phyloP scores from a whole-genome alignment of 176 grass and related monocot species.

The Typha latifolia region DNA sequence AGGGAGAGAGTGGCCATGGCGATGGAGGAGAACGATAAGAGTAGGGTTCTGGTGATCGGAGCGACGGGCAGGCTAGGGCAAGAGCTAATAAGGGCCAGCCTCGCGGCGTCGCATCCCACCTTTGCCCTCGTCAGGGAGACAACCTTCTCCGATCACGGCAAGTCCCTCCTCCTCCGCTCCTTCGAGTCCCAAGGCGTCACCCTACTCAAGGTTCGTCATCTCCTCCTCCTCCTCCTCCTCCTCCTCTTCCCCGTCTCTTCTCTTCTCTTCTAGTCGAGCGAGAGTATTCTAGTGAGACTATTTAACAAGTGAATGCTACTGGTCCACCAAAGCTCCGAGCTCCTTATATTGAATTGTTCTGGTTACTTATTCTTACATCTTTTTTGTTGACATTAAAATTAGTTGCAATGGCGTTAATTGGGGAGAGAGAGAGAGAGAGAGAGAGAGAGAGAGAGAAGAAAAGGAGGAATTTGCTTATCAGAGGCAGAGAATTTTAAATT shows the following conservation, averaged over 20 bases:
- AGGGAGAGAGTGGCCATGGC: background rate
- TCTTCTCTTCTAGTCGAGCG: too few species aligned
- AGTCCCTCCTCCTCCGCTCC: slow-evolving; percentile 29
- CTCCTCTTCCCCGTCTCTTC: background rate
- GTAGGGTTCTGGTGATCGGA: slow-evolving; percentile 11
- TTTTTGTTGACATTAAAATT: too few species aligned
- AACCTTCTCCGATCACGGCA: background rate
- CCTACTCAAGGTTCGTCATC: slow-evolving; percentile 42
- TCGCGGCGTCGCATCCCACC: slow-evolving; percentile 49
- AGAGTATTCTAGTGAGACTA: too few species aligned
- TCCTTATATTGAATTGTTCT: too few species aligned
- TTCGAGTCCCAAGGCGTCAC: slow-evolving; percentile 48
- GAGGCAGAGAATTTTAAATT: too few species aligned
- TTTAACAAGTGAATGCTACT: too few species aligned
- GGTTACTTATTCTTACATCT: too few species aligned
- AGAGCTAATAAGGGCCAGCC: slow-evolving; percentile 51
- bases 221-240: background rate
- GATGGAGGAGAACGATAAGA: slow-evolving; percentile 1
- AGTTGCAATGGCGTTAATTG: too few species aligned
- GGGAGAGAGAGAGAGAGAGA: too few species aligned
- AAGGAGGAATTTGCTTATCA: too few species aligned
- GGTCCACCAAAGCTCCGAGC: too few species aligned
- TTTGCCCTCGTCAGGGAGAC: slow-evolving; percentile 54
- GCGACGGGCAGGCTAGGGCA: slow-evolving; percentile 41
- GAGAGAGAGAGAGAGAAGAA: too few species aligned